Base-by-base conservation (phyloP, 148 eudicot species). In the Chenopodium suecicum region DNA sequence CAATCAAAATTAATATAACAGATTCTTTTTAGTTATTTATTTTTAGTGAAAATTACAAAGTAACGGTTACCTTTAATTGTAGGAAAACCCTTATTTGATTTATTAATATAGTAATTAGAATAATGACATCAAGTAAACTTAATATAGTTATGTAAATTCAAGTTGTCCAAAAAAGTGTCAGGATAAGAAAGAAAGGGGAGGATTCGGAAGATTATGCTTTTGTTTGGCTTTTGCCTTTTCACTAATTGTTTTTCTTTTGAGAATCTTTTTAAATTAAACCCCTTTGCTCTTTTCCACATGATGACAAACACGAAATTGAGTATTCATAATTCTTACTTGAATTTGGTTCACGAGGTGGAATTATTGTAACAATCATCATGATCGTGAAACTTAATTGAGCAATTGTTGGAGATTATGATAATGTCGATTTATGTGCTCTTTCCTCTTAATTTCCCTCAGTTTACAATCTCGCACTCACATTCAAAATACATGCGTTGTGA, bases 201-300 rank as follows among this genome's bases (percentile, higher is more conserved):
- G 84, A 46, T 76, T 75, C 56, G 68, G 56, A 67, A 82, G 52
- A 75, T 75, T 65, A 81, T 54, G 84, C 74, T 65, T 82, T 82
- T 80, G 77, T 82, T 82, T 80, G 77, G 68, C 56, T 48, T 71
- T 79, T 69, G 66, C 69, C 75, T 72, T 54, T 82, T 68, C 60
- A 56, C 23, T 34, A 48, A 62, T 50, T 23, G 22, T 81, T 52
- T 37, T 82, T 60, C 31, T 27, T 23, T 50, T 1, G 75, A 74
- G 85, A 79, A 83, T 83, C 85, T 83, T 78, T 76, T 65, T 31
- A 9, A 50, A 9, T 72, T 29, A 41, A 41, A 41, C n/a, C 60
- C 60, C 72, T 69, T 69, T 54, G 20, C 64, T 16, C 31, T 75
- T 80, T 14, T 75, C 34, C 76, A 70, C 74, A 62, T 70, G 77